Percentiles rank a stretch among this genome's conserved stretches.
phyloP scores from a whole-genome alignment of 1,139 yeast species.

The Arxiozyma bovina region DNA sequence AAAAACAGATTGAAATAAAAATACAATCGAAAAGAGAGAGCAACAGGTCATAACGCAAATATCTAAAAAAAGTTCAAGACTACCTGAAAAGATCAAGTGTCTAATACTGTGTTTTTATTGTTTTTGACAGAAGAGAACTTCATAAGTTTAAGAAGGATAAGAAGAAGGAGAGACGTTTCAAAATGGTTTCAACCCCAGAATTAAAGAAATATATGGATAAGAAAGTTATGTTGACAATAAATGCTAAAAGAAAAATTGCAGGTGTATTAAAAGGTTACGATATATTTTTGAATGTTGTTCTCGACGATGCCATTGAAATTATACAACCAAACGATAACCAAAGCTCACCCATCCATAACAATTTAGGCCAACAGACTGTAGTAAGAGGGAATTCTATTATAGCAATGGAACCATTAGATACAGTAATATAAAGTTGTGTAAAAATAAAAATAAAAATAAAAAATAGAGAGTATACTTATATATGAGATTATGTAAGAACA shows the following conservation, averaged over 20 bases:
- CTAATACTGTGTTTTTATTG: no score
- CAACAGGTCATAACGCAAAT: no score
- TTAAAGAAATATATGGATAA: constrained; percentile 64
- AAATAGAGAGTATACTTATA: neutral
- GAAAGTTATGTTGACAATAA: constrained; percentile 57
- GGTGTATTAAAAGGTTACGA: constrained; percentile 78
- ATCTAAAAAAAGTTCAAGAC: no score
- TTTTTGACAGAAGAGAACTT: no score
- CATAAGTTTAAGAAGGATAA: no score
- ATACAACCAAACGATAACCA: constrained; percentile 28
- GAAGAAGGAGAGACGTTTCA: neutral
- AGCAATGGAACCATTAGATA: constrained; percentile 41
- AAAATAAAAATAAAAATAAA: no score
- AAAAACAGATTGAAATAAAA: no score
- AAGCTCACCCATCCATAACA: constrained; percentile 37
- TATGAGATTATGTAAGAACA: no score
- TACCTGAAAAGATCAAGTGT: no score
- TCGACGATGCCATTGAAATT: constrained; percentile 63
- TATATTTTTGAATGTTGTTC: constrained; percentile 60
- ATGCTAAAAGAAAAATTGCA: constrained; percentile 62
- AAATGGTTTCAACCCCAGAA: constrained; percentile 62
- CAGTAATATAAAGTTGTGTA: constrained; percentile 13
- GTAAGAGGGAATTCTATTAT: constrained; percentile 56
- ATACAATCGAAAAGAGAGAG: no score
- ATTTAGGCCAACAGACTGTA: constrained; percentile 34